Evolutionary conservation across 805 yeast genomes (phyloP).

Genomic region (Hanseniaspora lachancei): DNA sequence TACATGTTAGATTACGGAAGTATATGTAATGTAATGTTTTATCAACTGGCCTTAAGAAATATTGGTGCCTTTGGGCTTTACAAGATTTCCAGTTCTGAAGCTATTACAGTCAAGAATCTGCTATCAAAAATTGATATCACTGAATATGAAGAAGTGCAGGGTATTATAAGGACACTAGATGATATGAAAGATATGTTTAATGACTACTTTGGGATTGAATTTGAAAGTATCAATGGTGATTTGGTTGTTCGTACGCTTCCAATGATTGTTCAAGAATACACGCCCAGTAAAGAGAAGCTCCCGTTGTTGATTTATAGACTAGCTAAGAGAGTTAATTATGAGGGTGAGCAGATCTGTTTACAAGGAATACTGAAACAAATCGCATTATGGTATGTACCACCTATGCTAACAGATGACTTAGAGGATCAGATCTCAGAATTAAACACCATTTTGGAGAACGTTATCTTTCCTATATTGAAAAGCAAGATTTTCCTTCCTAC

Average conservation of each 20-base stretch:
- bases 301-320: constrained; percentile 54
- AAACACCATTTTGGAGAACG: constrained; percentile 37
- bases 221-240: constrained; percentile 27
- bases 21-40: constrained; percentile 54
- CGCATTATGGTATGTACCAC: constrained; percentile 64
- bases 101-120: constrained; percentile 17
- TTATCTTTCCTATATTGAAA: constrained; percentile 54
- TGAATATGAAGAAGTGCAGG: constrained; percentile 19
- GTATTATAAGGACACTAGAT: constrained; percentile 23
- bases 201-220: constrained; percentile 58
- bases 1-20: constrained; percentile 71
- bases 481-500: constrained; percentile 50
- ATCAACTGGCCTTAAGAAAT: constrained; percentile 64
- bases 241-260: constrained; percentile 46
- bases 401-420: constrained; percentile 24
- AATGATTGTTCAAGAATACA: constrained; percentile 47
- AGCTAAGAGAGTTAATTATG: constrained; percentile 49
- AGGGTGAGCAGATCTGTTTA: constrained; percentile 56
- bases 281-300: constrained; percentile 51
- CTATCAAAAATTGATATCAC: constrained; percentile 17
- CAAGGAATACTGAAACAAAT: constrained; percentile 52
- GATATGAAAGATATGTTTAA: constrained; percentile 62
- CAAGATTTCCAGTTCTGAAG: constrained; percentile 28
- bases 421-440: constrained; percentile 24
- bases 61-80: constrained; percentile 64